Conservation (phyloP, 331 rosid genomes). For the Telfairia occidentalis region DNA sequence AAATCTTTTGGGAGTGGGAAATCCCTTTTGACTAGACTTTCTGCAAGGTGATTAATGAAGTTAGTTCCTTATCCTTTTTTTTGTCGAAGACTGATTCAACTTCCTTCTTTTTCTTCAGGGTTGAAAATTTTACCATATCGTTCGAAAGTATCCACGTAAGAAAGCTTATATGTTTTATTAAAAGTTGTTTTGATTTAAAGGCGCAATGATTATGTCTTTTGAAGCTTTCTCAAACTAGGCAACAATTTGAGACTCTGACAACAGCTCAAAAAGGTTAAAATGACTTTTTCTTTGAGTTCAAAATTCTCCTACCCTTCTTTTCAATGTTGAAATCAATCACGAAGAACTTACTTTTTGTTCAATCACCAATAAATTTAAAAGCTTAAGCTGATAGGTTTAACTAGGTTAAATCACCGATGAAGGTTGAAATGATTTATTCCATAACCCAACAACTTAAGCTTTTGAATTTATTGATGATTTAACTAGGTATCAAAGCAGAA, state of each 20-base stretch:
- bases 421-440: too few species aligned
- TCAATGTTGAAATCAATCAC: background rate
- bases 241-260: background rate
- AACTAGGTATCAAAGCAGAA: too few species aligned
- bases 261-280: background rate
- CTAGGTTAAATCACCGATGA: too few species aligned
- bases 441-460: too few species aligned
- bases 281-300: background rate
- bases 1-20: background rate
- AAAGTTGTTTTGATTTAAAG: background rate
- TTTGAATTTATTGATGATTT: too few species aligned
- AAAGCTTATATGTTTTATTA: background rate
- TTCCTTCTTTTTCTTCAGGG: background rate
- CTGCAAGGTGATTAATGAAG: background rate
- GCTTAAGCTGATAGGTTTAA: too few species aligned
- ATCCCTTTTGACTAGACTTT: background rate
- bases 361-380: too few species aligned
- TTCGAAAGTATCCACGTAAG: background rate
- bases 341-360: background rate
- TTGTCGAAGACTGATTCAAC: background rate
- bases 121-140: background rate
- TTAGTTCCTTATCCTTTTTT: background rate
- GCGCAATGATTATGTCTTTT: background rate
- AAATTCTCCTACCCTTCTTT: background rate
- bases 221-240: background rate